Percentiles rank a stretch among this genome's conserved stretches.
These are phyloP conservation scores for Paramecium caudatum DNA, from an alignment of 73 alveolate genomes.

Conservation along the genomic window DNA sequence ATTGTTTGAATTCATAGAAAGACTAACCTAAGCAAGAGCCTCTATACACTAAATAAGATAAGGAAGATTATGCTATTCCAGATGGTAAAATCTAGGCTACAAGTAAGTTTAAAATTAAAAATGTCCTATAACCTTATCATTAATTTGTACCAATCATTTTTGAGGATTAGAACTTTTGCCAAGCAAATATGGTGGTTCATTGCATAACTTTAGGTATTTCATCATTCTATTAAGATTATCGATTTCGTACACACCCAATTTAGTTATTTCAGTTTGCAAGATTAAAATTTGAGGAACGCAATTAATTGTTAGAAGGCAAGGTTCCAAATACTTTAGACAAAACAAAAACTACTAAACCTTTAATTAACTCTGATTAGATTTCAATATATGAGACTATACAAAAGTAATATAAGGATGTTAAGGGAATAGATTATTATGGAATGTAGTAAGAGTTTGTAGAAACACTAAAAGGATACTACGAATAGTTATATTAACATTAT, in stretches of 20 bases:
- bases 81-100: slow-evolving; percentile 74
- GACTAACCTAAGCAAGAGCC: slow-evolving; percentile 62
- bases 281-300: slow-evolving; percentile 71
- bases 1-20: slow-evolving; percentile 70
- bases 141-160: slow-evolving; percentile 73
- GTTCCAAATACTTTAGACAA: slow-evolving; percentile 47
- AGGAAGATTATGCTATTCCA: slow-evolving; percentile 72
- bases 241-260: slow-evolving; percentile 74
- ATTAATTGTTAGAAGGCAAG: slow-evolving; percentile 33
- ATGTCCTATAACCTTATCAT: slow-evolving; percentile 62
- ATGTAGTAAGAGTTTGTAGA: slow-evolving; percentile 74
- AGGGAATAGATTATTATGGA: slow-evolving; percentile 73
- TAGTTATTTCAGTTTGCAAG: slow-evolving; percentile 73
- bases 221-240: too few species aligned
- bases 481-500: slow-evolving; percentile 64
- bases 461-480: slow-evolving; percentile 60
- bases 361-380: slow-evolving; percentile 37
- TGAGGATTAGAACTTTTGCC: slow-evolving; percentile 74
- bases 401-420: slow-evolving; percentile 65
- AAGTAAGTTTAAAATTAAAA: slow-evolving; percentile 55
- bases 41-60: slow-evolving; percentile 68
- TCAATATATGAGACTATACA: slow-evolving; percentile 72
- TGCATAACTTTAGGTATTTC: slow-evolving; percentile 58
- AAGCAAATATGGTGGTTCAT: slow-evolving; percentile 71
- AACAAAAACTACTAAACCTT: slow-evolving; percentile 31